Conservation (phyloP, 2,329 filamentous ascomycete species). For the Malbranchea zuffiana region DNA sequence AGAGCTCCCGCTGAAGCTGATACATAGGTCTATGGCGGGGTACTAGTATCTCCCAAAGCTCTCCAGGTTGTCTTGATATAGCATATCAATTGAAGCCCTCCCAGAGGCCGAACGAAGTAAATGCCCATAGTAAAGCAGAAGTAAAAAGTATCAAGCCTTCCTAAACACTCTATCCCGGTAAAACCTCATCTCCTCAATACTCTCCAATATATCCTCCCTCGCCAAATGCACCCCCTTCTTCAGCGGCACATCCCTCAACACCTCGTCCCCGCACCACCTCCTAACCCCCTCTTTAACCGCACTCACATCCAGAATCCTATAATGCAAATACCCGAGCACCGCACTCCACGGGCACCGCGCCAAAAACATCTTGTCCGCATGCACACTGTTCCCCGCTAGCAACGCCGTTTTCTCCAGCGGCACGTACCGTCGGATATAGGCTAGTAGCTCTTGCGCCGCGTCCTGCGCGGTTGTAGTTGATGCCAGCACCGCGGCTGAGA, state of each 20-base stretch:
- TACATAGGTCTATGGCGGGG: too few relatives aligned
- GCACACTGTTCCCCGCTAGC: conserved; percentile 85
- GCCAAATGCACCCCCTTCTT: conserved; percentile 77
- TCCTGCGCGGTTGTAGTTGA: conserved; percentile 61
- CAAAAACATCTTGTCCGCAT: conserved; percentile 78
- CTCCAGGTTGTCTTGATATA: too few relatives aligned
- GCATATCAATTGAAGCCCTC: too few relatives aligned
- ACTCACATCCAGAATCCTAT: conserved; percentile 87
- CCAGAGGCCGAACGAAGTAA: too few relatives aligned
- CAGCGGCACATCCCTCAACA: conserved; percentile 51
- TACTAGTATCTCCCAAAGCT: too few relatives aligned
- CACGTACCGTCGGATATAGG: conserved; percentile 64
- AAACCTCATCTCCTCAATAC: conserved; percentile 80
- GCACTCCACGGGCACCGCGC: conserved; percentile 59
- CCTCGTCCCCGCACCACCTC: conserved; percentile 60
- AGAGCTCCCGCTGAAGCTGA: too few relatives aligned
- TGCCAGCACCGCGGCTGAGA: conserved; percentile 63
- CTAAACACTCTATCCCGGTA: conserved; percentile 63
- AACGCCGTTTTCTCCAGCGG: conserved; percentile 57
- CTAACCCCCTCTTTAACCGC: conserved; percentile 80
- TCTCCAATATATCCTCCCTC: conserved; percentile 82
- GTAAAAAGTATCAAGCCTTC: too few relatives aligned
- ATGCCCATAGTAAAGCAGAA: too few relatives aligned
- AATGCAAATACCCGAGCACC: conserved; percentile 68
- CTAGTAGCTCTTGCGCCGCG: conserved; percentile 62